Base-by-base conservation (phyloP, 257 asterid species). In the Striga asiatica region DNA sequence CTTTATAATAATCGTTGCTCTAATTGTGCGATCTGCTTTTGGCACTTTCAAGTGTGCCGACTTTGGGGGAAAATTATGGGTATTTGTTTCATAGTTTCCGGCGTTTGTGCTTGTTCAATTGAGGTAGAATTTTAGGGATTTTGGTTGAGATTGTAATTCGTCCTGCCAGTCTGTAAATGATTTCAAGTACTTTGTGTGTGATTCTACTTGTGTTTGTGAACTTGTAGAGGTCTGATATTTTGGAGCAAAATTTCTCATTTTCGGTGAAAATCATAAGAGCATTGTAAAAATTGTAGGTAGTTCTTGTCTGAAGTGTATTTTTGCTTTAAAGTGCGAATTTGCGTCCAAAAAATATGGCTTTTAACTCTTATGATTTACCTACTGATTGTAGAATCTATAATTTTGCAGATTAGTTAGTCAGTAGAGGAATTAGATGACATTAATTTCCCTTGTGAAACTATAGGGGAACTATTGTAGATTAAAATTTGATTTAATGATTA, bases 101-200 rank as follows among this genome's bases (percentile, higher is more conserved):
- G 57, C 7, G 50, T 23, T 58, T 50, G 43, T 27, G 69, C 50
- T 58, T 29, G 59, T 46, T 12, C 32, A 52, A 45, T 61, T 42
- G 55, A 6, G 66, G 60, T 38, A 25, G 19, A 66, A 42, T 22
- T 17, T 62, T 73, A 70, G 78, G 80, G 73, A 48, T 73, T 75
- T 70, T 28, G 29, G 9, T 29, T 22, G 18, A 19, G 13, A 50
- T 46, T 60, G 49, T 9, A 28, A 18, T 21, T 43, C 35, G 39
- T 12, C 13, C 43, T 19, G 28, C 8, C 6, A 3, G 21, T 43
- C 22, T 17, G 27, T 54, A 7, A 24, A 25, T 66, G 56, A 28
- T 48, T 54, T 12, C n/a, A 42, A 42, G 54, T 22, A 28, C 20
- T 38, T 43, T 21, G 17, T 27, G 20, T 48, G 31, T n/a, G 23